phyloP scores from a whole-genome alignment of 2,329 filamentous ascomycete species.

The Penicillium sp. region DNA sequence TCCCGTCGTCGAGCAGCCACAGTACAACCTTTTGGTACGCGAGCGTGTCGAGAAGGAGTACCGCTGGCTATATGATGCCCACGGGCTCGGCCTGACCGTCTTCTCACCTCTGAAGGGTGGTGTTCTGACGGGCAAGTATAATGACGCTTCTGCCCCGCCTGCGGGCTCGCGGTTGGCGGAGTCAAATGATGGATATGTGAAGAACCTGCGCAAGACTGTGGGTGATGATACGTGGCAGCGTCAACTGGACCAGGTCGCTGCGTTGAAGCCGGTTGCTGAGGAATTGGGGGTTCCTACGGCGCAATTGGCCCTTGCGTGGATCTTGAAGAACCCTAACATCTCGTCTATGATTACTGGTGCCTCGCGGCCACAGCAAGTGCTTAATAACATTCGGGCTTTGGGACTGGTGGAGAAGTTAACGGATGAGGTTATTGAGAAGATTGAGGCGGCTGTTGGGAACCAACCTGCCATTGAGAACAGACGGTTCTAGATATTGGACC shows the following conservation, averaged over 20 bases:
- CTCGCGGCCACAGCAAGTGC: constrained; percentile 43
- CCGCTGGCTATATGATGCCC: constrained; percentile 60
- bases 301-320: constrained; percentile 59
- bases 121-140: constrained; percentile 68
- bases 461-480: constrained; percentile 19
- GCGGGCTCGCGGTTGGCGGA: constrained; percentile 58
- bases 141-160: constrained; percentile 53
- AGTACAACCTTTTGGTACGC: constrained; percentile 65
- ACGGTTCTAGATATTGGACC: constrained; percentile 14
- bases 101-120: constrained; percentile 64
- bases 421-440: constrained; percentile 48
- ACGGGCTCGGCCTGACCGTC: constrained; percentile 63
- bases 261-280: constrained; percentile 63
- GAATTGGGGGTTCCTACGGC: constrained; percentile 61
- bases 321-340: constrained; percentile 58
- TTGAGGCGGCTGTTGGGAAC: constrained; percentile 37
- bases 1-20: constrained; percentile 66
- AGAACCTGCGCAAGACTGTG: constrained; percentile 43
- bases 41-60: constrained; percentile 66
- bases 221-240: constrained; percentile 42
- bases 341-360: constrained; percentile 55
- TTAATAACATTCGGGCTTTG: constrained; percentile 46
- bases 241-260: constrained; percentile 25
- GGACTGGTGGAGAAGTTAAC: constrained; percentile 47
- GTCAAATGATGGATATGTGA: constrained; percentile 58